These are phyloP conservation scores for Hypoxylon rubiginosum DNA, from an alignment of 2,329 filamentous ascomycete genomes.

Conservation along the genomic window DNA sequence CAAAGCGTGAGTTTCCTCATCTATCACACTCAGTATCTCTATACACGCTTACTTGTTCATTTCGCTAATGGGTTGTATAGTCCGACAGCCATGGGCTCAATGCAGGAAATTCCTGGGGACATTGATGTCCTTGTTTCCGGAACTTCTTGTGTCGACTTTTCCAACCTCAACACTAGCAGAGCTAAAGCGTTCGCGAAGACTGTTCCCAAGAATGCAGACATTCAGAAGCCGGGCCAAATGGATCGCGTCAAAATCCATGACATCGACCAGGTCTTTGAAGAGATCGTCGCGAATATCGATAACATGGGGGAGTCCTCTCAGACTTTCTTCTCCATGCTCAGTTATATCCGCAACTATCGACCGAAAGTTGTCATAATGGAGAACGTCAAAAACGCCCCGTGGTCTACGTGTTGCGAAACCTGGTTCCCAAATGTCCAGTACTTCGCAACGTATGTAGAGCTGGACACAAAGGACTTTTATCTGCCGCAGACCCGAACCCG, in stretches of 20 bases:
- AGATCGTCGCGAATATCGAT: slow-evolving; percentile 67
- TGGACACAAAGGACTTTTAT: slow-evolving; percentile 80
- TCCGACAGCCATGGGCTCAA: slow-evolving; percentile 76
- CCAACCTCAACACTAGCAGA: slow-evolving; percentile 68
- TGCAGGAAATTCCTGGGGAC: slow-evolving; percentile 66
- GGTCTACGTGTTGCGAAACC: slow-evolving; percentile 62
- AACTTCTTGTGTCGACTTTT: slow-evolving; percentile 83
- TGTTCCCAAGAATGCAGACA: slow-evolving; percentile 49
- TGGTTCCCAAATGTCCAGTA: slow-evolving; percentile 68
- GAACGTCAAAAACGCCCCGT: slow-evolving; percentile 75
- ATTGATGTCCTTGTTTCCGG: slow-evolving; percentile 78
- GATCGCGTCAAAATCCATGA: slow-evolving; percentile 6
- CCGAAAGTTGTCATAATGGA: slow-evolving; percentile 78
- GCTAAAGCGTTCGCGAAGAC: slow-evolving; percentile 54
- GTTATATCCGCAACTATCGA: slow-evolving; percentile 66
- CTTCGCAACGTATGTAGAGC: slow-evolving; percentile 58
- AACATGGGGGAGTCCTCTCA: slow-evolving; percentile 74
- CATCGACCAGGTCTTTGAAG: slow-evolving; percentile 55
- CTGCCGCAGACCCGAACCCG: slow-evolving; percentile 77
- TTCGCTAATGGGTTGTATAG: slow-evolving; percentile 52
- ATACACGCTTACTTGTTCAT: slow-evolving; percentile 21
- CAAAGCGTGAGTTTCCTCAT: slow-evolving; percentile 59
- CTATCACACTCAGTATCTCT: neutral
- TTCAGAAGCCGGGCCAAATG: neutral
- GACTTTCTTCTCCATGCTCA: slow-evolving; percentile 73